These are phyloP conservation scores for Xylariaceae sp. DNA, from an alignment of 2,329 filamentous ascomycete genomes.

Conservation along the genomic window DNA sequence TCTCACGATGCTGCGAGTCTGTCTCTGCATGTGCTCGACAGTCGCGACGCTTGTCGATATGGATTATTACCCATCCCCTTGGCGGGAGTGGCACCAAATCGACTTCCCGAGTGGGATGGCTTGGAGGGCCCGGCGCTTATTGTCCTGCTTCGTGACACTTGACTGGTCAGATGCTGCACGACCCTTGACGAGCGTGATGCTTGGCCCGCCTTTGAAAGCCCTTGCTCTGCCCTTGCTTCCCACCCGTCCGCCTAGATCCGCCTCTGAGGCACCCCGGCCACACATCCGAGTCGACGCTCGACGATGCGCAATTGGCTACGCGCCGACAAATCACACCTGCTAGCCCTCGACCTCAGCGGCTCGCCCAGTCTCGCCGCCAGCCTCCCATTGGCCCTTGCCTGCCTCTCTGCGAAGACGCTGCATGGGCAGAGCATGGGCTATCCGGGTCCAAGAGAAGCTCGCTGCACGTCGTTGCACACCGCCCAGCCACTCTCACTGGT, in stretches of 20 bases:
- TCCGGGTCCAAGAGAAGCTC: slow-evolving; percentile 13
- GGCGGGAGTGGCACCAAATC: slow-evolving; percentile 9
- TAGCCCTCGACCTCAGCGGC: slow-evolving; percentile 26
- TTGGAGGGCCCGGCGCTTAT: slow-evolving; percentile 21
- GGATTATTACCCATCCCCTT: too few species aligned
- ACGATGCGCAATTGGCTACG: slow-evolving; percentile 23
- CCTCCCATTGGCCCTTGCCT: slow-evolving; percentile 26
- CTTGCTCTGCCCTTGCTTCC: slow-evolving; percentile 9
- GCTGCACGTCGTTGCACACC: slow-evolving; percentile 30
- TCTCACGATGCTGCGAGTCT: too few species aligned
- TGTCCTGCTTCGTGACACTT: not conserved
- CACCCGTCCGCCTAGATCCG: not conserved
- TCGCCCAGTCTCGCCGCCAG: slow-evolving; percentile 21
- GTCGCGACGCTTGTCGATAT: too few species aligned
- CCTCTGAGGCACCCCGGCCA: not conserved
- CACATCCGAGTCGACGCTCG: not conserved
- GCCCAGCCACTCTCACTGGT: slow-evolving; percentile 28
- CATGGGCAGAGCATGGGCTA: slow-evolving; percentile 16
- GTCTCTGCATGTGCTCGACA: too few species aligned
- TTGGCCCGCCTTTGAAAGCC: slow-evolving; percentile 2
- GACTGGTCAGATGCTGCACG: slow-evolving; percentile 7
- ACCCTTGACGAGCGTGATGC: slow-evolving; percentile 9
- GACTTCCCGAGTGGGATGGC: slow-evolving; percentile 15
- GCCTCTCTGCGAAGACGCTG: too few species aligned
- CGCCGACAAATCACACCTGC: slow-evolving; percentile 25